Conservation (phyloP, 768 basidiomycete species). For the Holtermannia corniformis region DNA sequence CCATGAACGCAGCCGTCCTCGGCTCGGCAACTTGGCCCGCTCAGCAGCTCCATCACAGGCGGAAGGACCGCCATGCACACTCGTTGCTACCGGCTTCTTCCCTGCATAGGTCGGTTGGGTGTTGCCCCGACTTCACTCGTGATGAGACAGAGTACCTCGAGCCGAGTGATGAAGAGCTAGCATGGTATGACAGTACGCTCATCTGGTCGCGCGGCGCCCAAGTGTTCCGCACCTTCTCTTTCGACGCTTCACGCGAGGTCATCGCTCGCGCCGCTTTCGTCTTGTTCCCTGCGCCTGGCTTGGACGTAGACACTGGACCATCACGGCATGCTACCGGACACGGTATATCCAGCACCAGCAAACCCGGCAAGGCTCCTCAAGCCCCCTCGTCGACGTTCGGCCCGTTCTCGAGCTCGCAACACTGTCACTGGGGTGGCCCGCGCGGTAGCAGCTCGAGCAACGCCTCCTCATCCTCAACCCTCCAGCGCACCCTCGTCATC, state of each 20-base stretch:
- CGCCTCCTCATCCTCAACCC: not conserved
- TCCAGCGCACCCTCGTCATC: constrained; percentile 30
- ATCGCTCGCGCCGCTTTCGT: constrained; percentile 33
- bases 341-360: too few relatives aligned
- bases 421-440: constrained; percentile 6
- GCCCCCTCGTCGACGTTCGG: constrained; percentile 11
- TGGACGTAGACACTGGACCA: too few relatives aligned
- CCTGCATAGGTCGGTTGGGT: not conserved
- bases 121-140: not conserved
- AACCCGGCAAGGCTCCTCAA: not conserved
- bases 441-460: not conserved
- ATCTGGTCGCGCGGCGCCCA: constrained; percentile 34
- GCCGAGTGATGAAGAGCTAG: constrained; percentile 40
- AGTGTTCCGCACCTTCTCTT: constrained; percentile 33
- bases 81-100: too few relatives aligned
- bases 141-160: too few relatives aligned
- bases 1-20: not conserved
- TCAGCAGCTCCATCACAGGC: not conserved
- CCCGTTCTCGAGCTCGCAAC: constrained; percentile 16
- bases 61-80: too few relatives aligned
- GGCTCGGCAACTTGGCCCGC: not conserved
- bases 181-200: constrained; percentile 31
- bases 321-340: too few relatives aligned
- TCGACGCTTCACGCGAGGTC: constrained; percentile 24
- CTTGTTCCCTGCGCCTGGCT: constrained; percentile 24